Evolutionary conservation across 805 yeast genomes (phyloP).

Genomic region (Starmerella geochares): DNA sequence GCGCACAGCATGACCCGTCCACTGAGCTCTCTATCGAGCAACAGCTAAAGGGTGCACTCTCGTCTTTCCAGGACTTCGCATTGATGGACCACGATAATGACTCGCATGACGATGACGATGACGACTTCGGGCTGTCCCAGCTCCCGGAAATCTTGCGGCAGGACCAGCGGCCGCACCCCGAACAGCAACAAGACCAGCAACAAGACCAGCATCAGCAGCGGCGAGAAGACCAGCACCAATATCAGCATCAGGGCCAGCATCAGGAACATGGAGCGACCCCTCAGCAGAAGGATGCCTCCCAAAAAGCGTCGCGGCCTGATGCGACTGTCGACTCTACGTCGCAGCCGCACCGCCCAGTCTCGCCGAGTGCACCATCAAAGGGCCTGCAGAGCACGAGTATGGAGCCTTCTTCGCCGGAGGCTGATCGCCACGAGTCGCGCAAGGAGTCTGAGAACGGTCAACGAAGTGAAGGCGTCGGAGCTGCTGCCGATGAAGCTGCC

Average conservation of each 20-base stretch:
- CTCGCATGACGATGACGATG: not conserved
- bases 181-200: not conserved
- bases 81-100: constrained; percentile 10
- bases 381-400: too few relatives aligned
- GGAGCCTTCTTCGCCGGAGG: too few relatives aligned
- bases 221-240: not conserved
- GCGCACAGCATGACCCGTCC: constrained; percentile 1
- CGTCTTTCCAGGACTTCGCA: constrained; percentile 20
- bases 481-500: too few relatives aligned
- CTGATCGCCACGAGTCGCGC: too few relatives aligned
- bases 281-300: too few relatives aligned
- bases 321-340: too few relatives aligned
- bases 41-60: constrained; percentile 27
- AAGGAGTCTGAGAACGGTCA: not conserved
- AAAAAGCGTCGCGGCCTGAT: too few relatives aligned
- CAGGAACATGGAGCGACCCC: too few relatives aligned
- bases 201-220: not conserved
- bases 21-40: constrained; percentile 23
- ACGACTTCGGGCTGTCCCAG: constrained; percentile 10
- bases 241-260: not conserved
- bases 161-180: too few relatives aligned
- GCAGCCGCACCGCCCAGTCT: too few relatives aligned
- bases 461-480: too few relatives aligned
- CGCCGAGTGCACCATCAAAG: too few relatives aligned
- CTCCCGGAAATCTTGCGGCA: constrained; percentile 1